Conservation (phyloP, 257 asterid species). For the Ilex aquifolium region DNA sequence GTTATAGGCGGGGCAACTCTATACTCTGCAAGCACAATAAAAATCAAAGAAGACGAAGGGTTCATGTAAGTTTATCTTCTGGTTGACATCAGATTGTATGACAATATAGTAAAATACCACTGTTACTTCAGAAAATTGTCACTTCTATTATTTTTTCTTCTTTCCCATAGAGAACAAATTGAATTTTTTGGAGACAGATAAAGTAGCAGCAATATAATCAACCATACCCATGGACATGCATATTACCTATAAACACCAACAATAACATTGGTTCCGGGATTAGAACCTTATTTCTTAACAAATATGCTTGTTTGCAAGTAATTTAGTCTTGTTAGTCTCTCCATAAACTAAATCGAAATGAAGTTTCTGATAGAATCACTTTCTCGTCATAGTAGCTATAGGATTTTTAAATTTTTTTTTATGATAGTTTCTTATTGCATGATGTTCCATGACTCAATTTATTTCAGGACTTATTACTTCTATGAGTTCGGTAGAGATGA, state of each 20-base stretch:
- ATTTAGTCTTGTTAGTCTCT: background rate
- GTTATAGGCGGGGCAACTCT: constrained; percentile 62
- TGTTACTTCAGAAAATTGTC: background rate
- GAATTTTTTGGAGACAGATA: no score
- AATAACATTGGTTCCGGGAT: background rate
- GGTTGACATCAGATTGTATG: background rate
- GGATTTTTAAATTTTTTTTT: background rate
- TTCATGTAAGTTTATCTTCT: constrained; percentile 42
- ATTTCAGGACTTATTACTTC: constrained; percentile 83
- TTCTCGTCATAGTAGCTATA: background rate
- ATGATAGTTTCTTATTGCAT: background rate
- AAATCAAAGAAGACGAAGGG: constrained; percentile 86
- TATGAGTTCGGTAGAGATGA: constrained; percentile 71
- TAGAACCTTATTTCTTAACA: background rate
- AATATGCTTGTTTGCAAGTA: background rate
- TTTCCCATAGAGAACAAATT: background rate
- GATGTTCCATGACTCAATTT: background rate
- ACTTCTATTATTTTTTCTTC: background rate
- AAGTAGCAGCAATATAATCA: no score
- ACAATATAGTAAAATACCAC: background rate
- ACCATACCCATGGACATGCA: no score
- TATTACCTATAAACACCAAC: no score
- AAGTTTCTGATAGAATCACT: background rate
- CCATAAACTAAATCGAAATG: background rate
- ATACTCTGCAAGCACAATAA: constrained; percentile 70